Base-by-base conservation (phyloP, 176 grass and related monocot genomes). In the Tillandsia leiboldiana region DNA sequence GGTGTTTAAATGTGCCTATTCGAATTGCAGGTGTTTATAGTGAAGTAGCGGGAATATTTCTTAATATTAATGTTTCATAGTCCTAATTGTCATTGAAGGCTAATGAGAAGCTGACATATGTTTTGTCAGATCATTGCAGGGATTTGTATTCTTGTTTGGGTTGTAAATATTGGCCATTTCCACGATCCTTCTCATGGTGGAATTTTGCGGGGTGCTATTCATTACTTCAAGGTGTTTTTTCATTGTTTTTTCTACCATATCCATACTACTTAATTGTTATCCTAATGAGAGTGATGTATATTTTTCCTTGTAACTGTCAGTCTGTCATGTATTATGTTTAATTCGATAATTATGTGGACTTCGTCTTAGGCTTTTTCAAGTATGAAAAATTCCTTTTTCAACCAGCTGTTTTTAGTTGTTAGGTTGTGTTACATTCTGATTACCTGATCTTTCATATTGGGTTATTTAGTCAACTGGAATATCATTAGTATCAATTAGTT, bases 121-220 rank as follows among this genome's bases (percentile, higher is more conserved):
- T 50, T 72, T 80, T n/a, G 86, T 68, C 77, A 97, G 94, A 89
- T 97, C 51, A 97, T 97, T 77, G 94, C 94, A 72, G 94, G 87
- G 53, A 97, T 97, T 63, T 97, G 94, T 83, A 73, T 97, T 49
- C 89, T 97, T 74, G 94, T 97, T 73, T 97, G 94, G 94, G 72
- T 90, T 82, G 94, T 97, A 79, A 97, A 97, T 80, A 97, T 97
- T 75, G 94, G 94, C 13, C 94, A 97, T 85, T 97, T 97, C 48
- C 79, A 49, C 23, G 94, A 97, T 83, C 89, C 89, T 83, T 84
- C 86, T 77, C 94, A 97, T 64, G 94, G 94, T 78, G 94, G 94
- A 65, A 81, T 92, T 82, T 57, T 97, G 75, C 82, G 94, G 71
- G 94, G 94, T 18, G 94, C 94, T 74, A 97, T 97, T 73, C 94